phyloP scores from a whole-genome alignment of 108 stramenopile genomes.

The Mediolabrus comicus region DNA sequence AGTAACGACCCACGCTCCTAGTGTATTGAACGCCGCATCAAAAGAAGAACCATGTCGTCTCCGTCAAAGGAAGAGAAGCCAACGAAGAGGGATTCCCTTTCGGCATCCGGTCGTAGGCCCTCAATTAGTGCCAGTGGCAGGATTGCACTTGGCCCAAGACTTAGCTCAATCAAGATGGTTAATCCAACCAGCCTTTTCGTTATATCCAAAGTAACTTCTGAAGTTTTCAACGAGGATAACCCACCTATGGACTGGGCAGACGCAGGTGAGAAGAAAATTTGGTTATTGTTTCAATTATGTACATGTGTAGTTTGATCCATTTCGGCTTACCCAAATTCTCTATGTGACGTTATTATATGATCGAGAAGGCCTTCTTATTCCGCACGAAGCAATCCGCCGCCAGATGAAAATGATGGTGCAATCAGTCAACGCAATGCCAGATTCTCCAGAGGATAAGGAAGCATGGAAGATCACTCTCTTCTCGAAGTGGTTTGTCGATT shows the following conservation, averaged over 20 bases:
- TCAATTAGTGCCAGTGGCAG: neutral
- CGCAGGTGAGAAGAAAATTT: too few species aligned
- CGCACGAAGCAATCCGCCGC: constrained; percentile 44
- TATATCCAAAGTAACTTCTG: constrained; percentile 8
- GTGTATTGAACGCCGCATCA: too few species aligned
- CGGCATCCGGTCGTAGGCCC: neutral
- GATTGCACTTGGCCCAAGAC: neutral
- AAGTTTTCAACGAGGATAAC: constrained; percentile 11
- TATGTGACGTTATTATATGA: too few species aligned
- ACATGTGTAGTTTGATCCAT: too few species aligned
- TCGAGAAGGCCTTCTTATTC: constrained; percentile 35
- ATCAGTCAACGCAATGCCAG: constrained; percentile 20
- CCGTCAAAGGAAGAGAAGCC: too few species aligned
- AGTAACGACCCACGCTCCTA: too few species aligned
- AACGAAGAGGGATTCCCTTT: neutral
- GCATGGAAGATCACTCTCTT: constrained; percentile 41
- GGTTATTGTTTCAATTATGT: constrained; percentile 30
- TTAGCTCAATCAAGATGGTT: neutral
- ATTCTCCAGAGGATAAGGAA: constrained; percentile 7
- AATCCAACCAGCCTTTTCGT: neutral
- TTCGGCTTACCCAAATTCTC: too few species aligned
- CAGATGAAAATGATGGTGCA: constrained; percentile 29
- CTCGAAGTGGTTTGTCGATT: constrained; percentile 33
- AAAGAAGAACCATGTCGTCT: too few species aligned
- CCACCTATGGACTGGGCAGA: constrained; percentile 47